Evolutionary conservation across 257 asterid species (phyloP).

Genomic region (Leonotis leonurus): DNA sequence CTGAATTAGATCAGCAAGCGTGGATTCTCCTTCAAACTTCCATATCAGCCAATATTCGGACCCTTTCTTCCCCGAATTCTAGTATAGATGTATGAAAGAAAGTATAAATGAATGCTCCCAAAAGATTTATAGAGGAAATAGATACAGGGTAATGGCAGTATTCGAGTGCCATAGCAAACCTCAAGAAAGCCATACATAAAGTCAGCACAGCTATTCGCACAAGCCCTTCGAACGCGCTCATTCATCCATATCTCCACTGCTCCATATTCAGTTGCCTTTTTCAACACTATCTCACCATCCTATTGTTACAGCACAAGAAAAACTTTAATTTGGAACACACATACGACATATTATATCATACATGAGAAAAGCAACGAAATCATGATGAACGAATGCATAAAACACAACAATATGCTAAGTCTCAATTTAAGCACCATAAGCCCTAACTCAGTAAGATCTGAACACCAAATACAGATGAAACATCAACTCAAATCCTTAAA

Average conservation of each 20-base stretch:
- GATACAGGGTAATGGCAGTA: not conserved
- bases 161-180: conserved; percentile 38
- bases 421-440: conserved; percentile 3
- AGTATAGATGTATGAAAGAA: conserved; percentile 15
- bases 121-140: not conserved
- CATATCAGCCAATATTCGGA: conserved; percentile 88
- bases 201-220: conserved; percentile 92
- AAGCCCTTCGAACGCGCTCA: conserved; percentile 91
- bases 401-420: not conserved
- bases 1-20: conserved; percentile 84
- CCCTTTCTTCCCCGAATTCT: conserved; percentile 81
- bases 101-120: not conserved
- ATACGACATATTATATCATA: too few species aligned
- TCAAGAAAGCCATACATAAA: conserved; percentile 86
- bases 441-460: not conserved
- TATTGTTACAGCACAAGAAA: conserved; percentile 23
- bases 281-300: conserved; percentile 74
- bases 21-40: conserved; percentile 88
- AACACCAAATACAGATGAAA: not conserved
- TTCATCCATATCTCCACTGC: conserved; percentile 99
- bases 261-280: conserved; percentile 90
- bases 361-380: not conserved
- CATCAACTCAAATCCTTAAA: not conserved
- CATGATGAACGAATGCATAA: not conserved
- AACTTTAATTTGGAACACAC: not conserved